A percentile compares a stretch with the other conserved stretches of the same genome.
Conservation (phyloP, 2,329 filamentous ascomycete genomes). For the Teratosphaeria nubilosa region DNA sequence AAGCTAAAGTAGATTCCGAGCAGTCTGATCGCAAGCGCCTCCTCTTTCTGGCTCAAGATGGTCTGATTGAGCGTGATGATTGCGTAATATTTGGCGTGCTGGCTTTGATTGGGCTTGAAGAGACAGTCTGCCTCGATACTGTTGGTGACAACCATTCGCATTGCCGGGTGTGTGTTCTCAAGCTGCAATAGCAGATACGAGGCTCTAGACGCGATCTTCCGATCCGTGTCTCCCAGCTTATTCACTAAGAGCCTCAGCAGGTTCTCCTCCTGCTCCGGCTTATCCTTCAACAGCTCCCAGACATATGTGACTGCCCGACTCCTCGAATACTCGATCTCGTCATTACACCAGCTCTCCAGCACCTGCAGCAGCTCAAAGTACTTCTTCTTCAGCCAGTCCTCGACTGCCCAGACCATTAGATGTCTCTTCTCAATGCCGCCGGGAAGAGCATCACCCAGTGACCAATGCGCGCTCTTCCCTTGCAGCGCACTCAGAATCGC, state of each 20-base stretch:
- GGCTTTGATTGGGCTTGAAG: conserved; percentile 75
- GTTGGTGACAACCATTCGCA: conserved; percentile 82
- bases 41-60: conserved; percentile 75
- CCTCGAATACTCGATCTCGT: conserved; percentile 90
- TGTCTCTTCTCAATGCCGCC: conserved; percentile 64
- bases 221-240: conserved; percentile 89
- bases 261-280: conserved; percentile 95
- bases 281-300: conserved; percentile 83
- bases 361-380: conserved; percentile 92
- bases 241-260: conserved; percentile 84
- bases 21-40: conserved; percentile 67
- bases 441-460: conserved; percentile 58
- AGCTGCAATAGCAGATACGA: conserved; percentile 92
- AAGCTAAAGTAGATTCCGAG: conserved; percentile 86
- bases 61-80: conserved; percentile 97
- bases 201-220: conserved; percentile 87
- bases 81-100: conserved; percentile 87
- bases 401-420: conserved; percentile 79
- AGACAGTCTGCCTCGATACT: conserved; percentile 80
- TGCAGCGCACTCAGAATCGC: conserved; percentile 63
- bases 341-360: conserved; percentile 83
- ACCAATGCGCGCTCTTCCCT: conserved; percentile 54
- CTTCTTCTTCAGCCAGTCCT: conserved; percentile 87
- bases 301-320: conserved; percentile 82
- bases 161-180: conserved; percentile 76